These are phyloP conservation scores for Neocucurbitaria cava DNA, from an alignment of 2,329 filamentous ascomycete genomes.

Conservation along the genomic window DNA sequence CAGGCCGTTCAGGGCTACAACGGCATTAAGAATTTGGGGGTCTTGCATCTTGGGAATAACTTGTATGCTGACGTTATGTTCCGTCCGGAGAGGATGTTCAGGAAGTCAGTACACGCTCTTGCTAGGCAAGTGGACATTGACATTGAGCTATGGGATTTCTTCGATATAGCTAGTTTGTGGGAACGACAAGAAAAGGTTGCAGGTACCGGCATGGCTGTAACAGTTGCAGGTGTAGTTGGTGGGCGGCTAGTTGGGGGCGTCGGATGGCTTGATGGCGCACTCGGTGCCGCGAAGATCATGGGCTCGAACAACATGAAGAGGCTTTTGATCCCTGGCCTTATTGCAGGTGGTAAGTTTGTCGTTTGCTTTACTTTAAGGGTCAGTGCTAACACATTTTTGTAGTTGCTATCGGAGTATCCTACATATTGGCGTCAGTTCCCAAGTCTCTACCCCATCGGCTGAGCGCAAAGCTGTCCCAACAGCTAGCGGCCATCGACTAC, in stretches of 20 bases:
- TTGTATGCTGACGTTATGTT: constrained; percentile 82
- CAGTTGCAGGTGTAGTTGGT: constrained; percentile 84
- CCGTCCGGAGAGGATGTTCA: constrained; percentile 93
- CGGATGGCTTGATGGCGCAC: constrained; percentile 86
- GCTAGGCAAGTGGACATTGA: constrained; percentile 86
- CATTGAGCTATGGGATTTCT: constrained; percentile 90
- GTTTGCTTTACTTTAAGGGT: background rate
- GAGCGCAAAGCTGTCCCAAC: constrained; percentile 80
- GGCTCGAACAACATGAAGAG: constrained; percentile 81
- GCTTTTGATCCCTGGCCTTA: constrained; percentile 79
- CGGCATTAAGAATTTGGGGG: constrained; percentile 84
- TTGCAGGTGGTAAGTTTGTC: constrained; percentile 75
- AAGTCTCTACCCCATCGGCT: constrained; percentile 86
- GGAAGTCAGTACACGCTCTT: constrained; percentile 77
- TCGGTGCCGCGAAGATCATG: constrained; percentile 81
- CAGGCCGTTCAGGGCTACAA: constrained; percentile 83
- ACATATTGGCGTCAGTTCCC: constrained; percentile 86
- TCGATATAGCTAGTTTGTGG: constrained; percentile 82
- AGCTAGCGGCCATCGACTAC: constrained; percentile 85
- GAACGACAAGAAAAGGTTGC: constrained; percentile 94
- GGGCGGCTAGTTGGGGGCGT: constrained; percentile 81
- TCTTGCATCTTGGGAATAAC: constrained; percentile 86
- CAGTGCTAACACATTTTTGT: constrained; percentile 15
- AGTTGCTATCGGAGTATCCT: constrained; percentile 79
- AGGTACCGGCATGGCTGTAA: constrained; percentile 92